Percentiles rank a stretch among this genome's conserved stretches.
These are phyloP conservation scores for Echites panduratus DNA, from an alignment of 257 asterid genomes.

Conservation along the genomic window DNA sequence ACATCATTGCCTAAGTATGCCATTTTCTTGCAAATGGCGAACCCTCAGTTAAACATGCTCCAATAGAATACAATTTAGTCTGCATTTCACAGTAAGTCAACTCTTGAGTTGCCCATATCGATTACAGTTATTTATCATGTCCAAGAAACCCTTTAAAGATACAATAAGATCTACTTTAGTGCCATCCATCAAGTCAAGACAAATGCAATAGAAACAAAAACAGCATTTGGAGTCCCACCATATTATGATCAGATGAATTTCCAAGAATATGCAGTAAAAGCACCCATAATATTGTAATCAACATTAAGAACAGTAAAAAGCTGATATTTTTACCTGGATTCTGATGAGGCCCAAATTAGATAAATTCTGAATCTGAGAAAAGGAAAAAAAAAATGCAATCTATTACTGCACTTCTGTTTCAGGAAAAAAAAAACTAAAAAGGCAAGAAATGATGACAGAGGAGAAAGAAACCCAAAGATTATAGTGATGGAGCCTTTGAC, in stretches of 20 bases:
- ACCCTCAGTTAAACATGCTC: slow-evolving; percentile 10
- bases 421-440: background rate
- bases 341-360: background rate
- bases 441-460: slow-evolving; percentile 5
- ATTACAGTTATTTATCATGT: background rate
- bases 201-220: slow-evolving; percentile 5
- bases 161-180: background rate
- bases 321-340: slow-evolving; percentile 6
- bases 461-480: background rate
- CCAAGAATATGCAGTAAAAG: background rate
- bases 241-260: slow-evolving; percentile 2
- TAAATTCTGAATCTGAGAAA: slow-evolving; percentile 11
- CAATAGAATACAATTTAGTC: background rate
- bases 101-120: background rate
- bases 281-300: background rate
- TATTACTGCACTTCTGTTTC: background rate
- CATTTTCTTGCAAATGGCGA: slow-evolving; percentile 22
- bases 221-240: background rate
- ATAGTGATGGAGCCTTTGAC: background rate
- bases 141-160: background rate
- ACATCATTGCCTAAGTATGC: slow-evolving; percentile 30
- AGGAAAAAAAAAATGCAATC: background rate
- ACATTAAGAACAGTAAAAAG: slow-evolving; percentile 6
- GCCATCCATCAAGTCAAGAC: slow-evolving; percentile 3
- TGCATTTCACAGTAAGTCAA: background rate